Conservation (phyloP, 106 monocot genomes). For the Triglochin maritima region DNA sequence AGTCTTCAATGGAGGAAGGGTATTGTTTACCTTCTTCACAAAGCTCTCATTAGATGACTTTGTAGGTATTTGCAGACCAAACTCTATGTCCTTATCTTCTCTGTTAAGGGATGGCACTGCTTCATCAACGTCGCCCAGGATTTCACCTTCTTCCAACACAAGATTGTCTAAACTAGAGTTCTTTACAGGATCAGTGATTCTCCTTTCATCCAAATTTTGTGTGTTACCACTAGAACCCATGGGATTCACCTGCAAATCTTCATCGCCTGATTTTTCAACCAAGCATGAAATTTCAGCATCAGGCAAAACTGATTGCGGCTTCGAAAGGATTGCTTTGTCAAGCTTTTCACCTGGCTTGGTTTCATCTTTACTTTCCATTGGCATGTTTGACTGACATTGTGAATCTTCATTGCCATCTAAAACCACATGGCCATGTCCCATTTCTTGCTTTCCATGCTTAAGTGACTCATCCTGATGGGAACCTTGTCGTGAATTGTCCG, state of each 20-base stretch:
- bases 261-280: not conserved
- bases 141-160: constrained; percentile 7
- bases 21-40: not conserved
- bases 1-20: not conserved
- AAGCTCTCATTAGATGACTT: not conserved
- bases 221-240: not conserved
- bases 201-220: not conserved
- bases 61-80: not conserved
- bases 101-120: not conserved
- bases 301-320: not conserved
- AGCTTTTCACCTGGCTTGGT: not conserved
- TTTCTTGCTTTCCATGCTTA: not conserved
- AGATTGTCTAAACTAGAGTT: not conserved
- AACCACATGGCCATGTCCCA: not conserved
- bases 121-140: constrained; percentile 2
- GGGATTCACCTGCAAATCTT: not conserved
- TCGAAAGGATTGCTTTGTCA: not conserved
- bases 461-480: not conserved
- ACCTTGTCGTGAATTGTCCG: not conserved
- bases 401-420: not conserved
- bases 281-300: not conserved
- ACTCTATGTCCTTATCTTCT: no score
- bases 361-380: not conserved
- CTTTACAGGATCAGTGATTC: not conserved
- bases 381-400: no score